Percentiles rank a stretch among this genome's conserved stretches.
Conservation (phyloP, 495 filamentous ascomycete species). For the Podospora sp. region DNA sequence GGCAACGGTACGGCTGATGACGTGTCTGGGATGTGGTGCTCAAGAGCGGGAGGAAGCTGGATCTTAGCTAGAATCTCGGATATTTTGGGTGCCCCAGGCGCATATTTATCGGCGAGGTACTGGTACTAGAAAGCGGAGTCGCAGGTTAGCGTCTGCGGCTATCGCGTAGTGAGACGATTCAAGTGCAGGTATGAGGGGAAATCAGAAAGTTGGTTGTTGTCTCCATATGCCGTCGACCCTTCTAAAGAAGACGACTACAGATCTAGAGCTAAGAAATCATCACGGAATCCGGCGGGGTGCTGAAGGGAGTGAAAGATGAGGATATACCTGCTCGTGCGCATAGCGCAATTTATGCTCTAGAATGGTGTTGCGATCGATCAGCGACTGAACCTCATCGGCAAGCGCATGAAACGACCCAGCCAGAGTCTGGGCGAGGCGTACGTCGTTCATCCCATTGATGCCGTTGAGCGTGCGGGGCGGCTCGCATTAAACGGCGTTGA, state of each 20-base stretch:
- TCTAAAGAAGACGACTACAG: slow-evolving; percentile 55
- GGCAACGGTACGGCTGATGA: slow-evolving; percentile 55
- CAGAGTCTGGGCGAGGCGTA: slow-evolving; percentile 51
- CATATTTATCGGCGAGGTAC: slow-evolving; percentile 60
- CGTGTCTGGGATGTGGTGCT: slow-evolving; percentile 45
- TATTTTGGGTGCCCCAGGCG: slow-evolving; percentile 53
- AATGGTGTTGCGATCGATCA: slow-evolving; percentile 57
- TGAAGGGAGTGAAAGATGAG: slow-evolving; percentile 14
- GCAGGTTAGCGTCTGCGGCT: slow-evolving; percentile 23
- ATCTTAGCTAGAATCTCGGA: slow-evolving; percentile 57
- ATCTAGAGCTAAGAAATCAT: slow-evolving; percentile 79
- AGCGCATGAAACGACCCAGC: slow-evolving; percentile 66
- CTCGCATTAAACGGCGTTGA: slow-evolving; percentile 18
- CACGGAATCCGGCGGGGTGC: slow-evolving; percentile 26
- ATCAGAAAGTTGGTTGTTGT: slow-evolving; percentile 44
- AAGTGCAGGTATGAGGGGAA: slow-evolving; percentile 36
- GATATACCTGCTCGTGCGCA: slow-evolving; percentile 58
- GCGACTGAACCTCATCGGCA: slow-evolving; percentile 58
- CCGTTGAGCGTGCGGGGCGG: slow-evolving; percentile 6
- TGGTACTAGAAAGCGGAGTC: slow-evolving; percentile 47
- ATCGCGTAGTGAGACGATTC: slow-evolving; percentile 14
- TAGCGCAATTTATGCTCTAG: slow-evolving; percentile 61
- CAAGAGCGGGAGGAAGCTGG: slow-evolving; percentile 56
- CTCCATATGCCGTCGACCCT: slow-evolving; percentile 51
- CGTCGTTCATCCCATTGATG: slow-evolving; percentile 43